Base-by-base conservation (phyloP, 1,139 yeast species). In the Meyerozyma carpophila region DNA sequence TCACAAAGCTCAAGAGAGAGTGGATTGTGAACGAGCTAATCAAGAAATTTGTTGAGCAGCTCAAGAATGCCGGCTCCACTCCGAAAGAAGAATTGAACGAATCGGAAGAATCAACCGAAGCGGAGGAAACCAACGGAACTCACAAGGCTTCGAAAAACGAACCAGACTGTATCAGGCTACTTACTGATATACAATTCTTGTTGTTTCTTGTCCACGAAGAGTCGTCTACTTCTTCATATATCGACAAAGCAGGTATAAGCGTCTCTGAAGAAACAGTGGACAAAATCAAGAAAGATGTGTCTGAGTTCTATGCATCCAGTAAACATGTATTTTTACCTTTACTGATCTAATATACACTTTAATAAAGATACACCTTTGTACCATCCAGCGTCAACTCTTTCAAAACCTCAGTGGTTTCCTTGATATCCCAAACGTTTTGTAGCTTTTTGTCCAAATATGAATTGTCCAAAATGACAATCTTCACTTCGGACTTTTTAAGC, bases 391-490 rank as follows among this genome's bases (percentile, higher is more conserved):
- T 62, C 46, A 79, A 63, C 8, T 57, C 60, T 49, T 72, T 73
- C 44, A 79, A 56, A 4, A 71, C 63, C 20, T 60, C 61, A 9
- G 66, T 56, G 6, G 79, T 73, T 47, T 77, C 83, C 32, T 66
- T 65, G 32, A 71, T 63, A 48, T 84, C 91, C 81, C 86, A 81
- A 3, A 84, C 68, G 47, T 75, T 78, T 52, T 82, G 83, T 45
- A 73, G 67, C 61, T 85, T 85, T 16, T 71, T 62, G 56, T 85
- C 90, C 54, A 84, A 67, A 53, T 76, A 80, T 4, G 85, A 67
- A 41, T 79, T 75, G 56, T 85, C 93, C 20, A 83, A 68, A n/a
- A 84, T 72, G 10, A 84, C 63, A 28, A 69, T 80, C 51, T 65
- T 78, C 47, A 82, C 69, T 43, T 81, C 84, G 5, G 70, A 67